Conservation (phyloP, 345 rosid species). For the Acer negundo region DNA sequence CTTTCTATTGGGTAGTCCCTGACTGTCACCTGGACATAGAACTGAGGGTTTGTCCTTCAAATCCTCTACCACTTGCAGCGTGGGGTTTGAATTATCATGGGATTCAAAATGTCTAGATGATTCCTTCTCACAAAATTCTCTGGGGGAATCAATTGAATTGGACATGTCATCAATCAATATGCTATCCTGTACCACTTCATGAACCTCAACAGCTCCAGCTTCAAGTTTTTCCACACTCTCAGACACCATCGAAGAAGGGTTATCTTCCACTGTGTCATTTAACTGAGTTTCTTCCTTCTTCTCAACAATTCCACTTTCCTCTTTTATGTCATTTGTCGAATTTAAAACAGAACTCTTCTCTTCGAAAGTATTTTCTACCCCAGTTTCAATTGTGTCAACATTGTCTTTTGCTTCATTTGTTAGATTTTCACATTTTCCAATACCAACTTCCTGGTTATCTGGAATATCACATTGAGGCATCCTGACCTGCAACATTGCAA, state of each 20-base stretch:
- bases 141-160: slow-evolving; percentile 46
- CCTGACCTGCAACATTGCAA: slow-evolving; percentile 69
- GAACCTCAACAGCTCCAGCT: slow-evolving; percentile 38
- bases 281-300: slow-evolving; percentile 41
- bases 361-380: slow-evolving; percentile 29
- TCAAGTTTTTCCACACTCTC: slow-evolving; percentile 31
- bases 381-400: slow-evolving; percentile 33
- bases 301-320: slow-evolving; percentile 36
- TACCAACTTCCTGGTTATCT: slow-evolving; percentile 41
- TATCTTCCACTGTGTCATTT: slow-evolving; percentile 43
- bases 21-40: slow-evolving; percentile 45
- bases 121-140: slow-evolving; percentile 41
- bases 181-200: slow-evolving; percentile 39
- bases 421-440: slow-evolving; percentile 37
- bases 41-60: slow-evolving; percentile 56
- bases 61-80: slow-evolving; percentile 44
- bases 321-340: slow-evolving; percentile 23
- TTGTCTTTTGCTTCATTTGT: slow-evolving; percentile 38
- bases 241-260: slow-evolving; percentile 31
- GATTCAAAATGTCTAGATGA: slow-evolving; percentile 33
- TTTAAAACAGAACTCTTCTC: slow-evolving; percentile 38
- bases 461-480: slow-evolving; percentile 44
- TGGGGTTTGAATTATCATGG: slow-evolving; percentile 28
- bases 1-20: slow-evolving; percentile 63
- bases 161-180: slow-evolving; percentile 36